Evolutionary conservation across 257 asterid species (phyloP).

Genomic region (Ophiorrhiza pumila): DNA sequence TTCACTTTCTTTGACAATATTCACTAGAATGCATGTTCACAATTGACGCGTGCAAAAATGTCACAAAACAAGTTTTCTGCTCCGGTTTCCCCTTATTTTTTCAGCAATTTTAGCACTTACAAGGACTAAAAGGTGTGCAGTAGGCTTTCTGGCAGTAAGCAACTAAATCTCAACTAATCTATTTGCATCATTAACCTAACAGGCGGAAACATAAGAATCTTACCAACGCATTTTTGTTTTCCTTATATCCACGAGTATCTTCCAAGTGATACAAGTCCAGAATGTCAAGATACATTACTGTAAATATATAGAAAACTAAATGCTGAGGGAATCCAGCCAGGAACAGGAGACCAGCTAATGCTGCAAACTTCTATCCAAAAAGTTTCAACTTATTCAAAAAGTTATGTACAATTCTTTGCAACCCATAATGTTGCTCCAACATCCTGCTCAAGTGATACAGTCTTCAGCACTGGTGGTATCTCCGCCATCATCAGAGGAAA

Average conservation of each 20-base stretch:
- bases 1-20: no score
- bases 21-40: no score
- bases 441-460: constrained; percentile 22
- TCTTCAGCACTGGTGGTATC: constrained; percentile 32
- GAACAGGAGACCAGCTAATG: background rate
- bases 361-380: constrained; percentile 4
- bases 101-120: no score
- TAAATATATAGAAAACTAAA: background rate
- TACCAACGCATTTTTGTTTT: background rate
- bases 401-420: constrained; percentile 26
- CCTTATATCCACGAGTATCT: background rate
- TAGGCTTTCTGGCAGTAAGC: no score
- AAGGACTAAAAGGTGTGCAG: no score
- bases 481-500: constrained; percentile 37
- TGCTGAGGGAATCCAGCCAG: no score
- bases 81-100: no score
- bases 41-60: no score
- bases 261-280: background rate
- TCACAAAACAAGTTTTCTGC: no score
- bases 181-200: background rate
- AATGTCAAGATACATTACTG: no score
- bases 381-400: constrained; percentile 20
- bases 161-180: background rate
- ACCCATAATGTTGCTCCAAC: constrained; percentile 5
- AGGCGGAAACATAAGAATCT: background rate